phyloP scores from a whole-genome alignment of 2,329 filamentous ascomycete genomes.

The Xylariaceae sp. region DNA sequence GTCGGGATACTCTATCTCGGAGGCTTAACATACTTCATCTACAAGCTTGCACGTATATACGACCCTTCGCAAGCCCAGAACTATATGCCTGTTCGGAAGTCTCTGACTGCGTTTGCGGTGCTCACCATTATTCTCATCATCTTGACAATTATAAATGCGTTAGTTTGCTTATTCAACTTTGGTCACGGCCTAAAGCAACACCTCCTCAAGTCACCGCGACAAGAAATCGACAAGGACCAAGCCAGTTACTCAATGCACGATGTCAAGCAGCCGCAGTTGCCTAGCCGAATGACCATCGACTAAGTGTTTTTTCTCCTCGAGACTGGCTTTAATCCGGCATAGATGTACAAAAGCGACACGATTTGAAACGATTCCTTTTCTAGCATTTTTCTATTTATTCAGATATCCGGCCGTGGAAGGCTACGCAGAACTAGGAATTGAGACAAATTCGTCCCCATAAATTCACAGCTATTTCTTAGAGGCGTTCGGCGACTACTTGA shows the following conservation, averaged over 20 bases:
- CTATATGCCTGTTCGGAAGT: slow-evolving; percentile 82
- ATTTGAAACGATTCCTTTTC: slow-evolving; percentile 39
- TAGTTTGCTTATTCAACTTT: slow-evolving; percentile 90
- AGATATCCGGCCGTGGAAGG: slow-evolving; percentile 37
- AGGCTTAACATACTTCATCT: slow-evolving; percentile 92
- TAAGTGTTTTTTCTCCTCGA: slow-evolving; percentile 43
- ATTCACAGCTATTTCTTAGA: slow-evolving; percentile 13
- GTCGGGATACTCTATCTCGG: slow-evolving; percentile 88
- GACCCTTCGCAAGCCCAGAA: slow-evolving; percentile 61
- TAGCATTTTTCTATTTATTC: slow-evolving; percentile 32
- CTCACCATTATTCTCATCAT: slow-evolving; percentile 90
- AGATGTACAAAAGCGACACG: slow-evolving; percentile 42
- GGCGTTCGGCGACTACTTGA: slow-evolving; percentile 28
- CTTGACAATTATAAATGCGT: slow-evolving; percentile 85
- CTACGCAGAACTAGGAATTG: slow-evolving; percentile 12
- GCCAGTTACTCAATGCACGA: slow-evolving; percentile 62
- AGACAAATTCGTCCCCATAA: slow-evolving; percentile 17
- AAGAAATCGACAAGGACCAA: slow-evolving; percentile 62
- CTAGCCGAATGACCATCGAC: slow-evolving; percentile 68
- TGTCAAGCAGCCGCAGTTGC: slow-evolving; percentile 58
- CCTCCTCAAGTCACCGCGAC: slow-evolving; percentile 62
- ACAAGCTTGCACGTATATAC: slow-evolving; percentile 98
- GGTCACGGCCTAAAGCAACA: slow-evolving; percentile 87
- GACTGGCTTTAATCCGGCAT: slow-evolving; percentile 21
- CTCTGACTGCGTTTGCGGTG: slow-evolving; percentile 90